These are phyloP conservation scores for Geosmithia morbida DNA, from an alignment of 2,329 filamentous ascomycete genomes.

Conservation along the genomic window DNA sequence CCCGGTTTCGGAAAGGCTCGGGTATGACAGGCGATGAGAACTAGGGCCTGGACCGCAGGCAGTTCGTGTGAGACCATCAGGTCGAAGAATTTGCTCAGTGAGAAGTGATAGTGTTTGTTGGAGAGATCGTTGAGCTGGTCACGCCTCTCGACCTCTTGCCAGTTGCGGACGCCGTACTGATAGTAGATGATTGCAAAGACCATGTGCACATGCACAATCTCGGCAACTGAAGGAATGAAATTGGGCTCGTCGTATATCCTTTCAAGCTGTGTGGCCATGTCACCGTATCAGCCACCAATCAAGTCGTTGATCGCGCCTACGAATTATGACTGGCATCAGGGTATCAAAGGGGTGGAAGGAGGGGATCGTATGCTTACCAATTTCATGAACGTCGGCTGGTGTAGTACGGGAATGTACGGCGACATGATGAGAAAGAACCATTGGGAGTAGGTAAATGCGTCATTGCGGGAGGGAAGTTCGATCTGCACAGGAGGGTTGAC, in stretches of 20 bases:
- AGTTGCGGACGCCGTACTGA: constrained; percentile 60
- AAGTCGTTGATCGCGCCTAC: background rate
- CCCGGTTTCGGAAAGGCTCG: constrained; percentile 70
- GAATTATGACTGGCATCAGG: background rate
- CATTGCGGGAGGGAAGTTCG: constrained; percentile 46
- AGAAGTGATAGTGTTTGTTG: constrained; percentile 67
- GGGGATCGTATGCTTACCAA: constrained; percentile 36
- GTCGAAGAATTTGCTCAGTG: constrained; percentile 53
- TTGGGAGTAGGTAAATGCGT: constrained; percentile 54
- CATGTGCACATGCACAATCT: constrained; percentile 63
- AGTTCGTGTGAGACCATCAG: constrained; percentile 47
- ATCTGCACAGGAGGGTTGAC: constrained; percentile 41
- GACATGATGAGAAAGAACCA: constrained; percentile 66
- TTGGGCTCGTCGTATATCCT: constrained; percentile 56
- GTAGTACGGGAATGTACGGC: constrained; percentile 61
- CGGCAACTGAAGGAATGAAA: constrained; percentile 46
- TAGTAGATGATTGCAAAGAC: constrained; percentile 66
- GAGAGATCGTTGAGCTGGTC: constrained; percentile 47
- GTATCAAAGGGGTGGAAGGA: background rate
- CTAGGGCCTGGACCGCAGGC: constrained; percentile 56
- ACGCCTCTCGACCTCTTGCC: constrained; percentile 36
- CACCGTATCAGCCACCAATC: background rate
- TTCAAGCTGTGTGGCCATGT: constrained; percentile 27
- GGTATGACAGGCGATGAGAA: constrained; percentile 57
- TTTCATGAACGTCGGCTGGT: constrained; percentile 57